Conservation (phyloP, 1,139 yeast species). For the Debaryomycetaceae sp. region DNA sequence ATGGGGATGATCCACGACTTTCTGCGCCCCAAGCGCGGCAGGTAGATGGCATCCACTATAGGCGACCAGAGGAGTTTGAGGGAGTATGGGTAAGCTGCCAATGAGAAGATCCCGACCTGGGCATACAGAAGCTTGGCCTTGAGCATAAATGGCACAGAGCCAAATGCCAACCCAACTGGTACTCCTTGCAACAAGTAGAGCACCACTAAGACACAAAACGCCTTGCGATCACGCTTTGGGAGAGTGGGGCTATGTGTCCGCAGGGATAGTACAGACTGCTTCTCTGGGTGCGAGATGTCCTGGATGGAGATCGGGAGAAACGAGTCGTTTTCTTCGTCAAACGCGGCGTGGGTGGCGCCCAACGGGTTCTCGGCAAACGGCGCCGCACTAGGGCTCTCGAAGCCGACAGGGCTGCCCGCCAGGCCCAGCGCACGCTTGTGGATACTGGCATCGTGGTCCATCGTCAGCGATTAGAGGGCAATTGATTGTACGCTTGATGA, state of each 20-base stretch:
- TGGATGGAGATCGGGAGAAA: slow-evolving; percentile 29
- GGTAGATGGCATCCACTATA: slow-evolving; percentile 82
- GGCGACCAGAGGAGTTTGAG: slow-evolving; percentile 94
- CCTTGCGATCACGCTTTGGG: slow-evolving; percentile 53
- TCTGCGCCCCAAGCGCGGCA: slow-evolving; percentile 67
- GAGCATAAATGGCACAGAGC: slow-evolving; percentile 87
- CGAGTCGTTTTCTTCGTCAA: slow-evolving; percentile 32
- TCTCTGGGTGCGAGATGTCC: slow-evolving; percentile 13
- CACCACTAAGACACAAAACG: slow-evolving; percentile 66
- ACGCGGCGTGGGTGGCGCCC: slow-evolving; percentile 16
- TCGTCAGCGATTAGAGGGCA: too few species aligned
- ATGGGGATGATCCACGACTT: slow-evolving; percentile 94
- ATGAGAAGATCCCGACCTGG: slow-evolving; percentile 83
- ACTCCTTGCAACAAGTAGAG: slow-evolving; percentile 87
- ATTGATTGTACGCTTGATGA: too few species aligned
- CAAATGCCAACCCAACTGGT: slow-evolving; percentile 94
- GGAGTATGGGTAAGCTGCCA: slow-evolving; percentile 94
- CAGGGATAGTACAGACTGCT: slow-evolving; percentile 11
- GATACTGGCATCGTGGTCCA: too few species aligned
- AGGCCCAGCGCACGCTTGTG: too few species aligned
- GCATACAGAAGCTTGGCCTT: slow-evolving; percentile 82
- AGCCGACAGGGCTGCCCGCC: too few species aligned
- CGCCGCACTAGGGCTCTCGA: too few species aligned
- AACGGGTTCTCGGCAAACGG: slow-evolving; percentile 4
- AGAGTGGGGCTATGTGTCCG: slow-evolving; percentile 12